Base-by-base conservation (phyloP, 2,329 filamentous ascomycete genomes). In the Colletotrichum horii region DNA sequence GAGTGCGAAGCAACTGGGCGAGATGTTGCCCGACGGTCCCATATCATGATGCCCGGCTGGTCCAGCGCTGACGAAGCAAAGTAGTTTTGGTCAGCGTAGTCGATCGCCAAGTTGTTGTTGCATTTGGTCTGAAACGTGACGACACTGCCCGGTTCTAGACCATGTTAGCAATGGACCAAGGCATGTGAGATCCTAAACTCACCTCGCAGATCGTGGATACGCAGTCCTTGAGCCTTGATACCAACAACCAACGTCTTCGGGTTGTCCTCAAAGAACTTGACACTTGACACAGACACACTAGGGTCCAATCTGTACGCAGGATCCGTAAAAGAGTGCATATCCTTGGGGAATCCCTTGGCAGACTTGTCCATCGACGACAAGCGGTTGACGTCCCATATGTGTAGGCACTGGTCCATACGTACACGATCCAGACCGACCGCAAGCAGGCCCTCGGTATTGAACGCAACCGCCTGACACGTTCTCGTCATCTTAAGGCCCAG, bases 381-480 rank as follows among this genome's bases (percentile, higher is more conserved):
- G 52, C 91, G 91, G 79, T 91, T 93, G 70, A 96, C 89, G 82
- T 97, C 94, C 91, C 94, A 97, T 34, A 97, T 93, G 80, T 96
- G 95, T 65, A 97, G 88, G 79, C 94, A 96, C 77, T 94, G 91
- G 81, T 97, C 95, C 83, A 95, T 96, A 36, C 95, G 91, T 28
- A 96, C 94, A 79, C 94, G 90, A 80, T 97, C 95, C 67, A 97
- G 87, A 2, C 94, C 95, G 32, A 96, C 94, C 12, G 95, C 95
- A 67, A 97, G 86, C 71, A 94, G 88, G 22, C 94, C 93, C 7
- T 88, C 89, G 5, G 91, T 92, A 80, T 93, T 96, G 85, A 97
- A 96, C 5, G 94, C 93, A 55, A 97, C 94, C 1, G 94, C 94
- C 80, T 96, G 95, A 80, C 94, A 96, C 58, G 93, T 93, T 60